Conservation (phyloP, 495 filamentous ascomycete genomes). For the Penicillium canariense region DNA sequence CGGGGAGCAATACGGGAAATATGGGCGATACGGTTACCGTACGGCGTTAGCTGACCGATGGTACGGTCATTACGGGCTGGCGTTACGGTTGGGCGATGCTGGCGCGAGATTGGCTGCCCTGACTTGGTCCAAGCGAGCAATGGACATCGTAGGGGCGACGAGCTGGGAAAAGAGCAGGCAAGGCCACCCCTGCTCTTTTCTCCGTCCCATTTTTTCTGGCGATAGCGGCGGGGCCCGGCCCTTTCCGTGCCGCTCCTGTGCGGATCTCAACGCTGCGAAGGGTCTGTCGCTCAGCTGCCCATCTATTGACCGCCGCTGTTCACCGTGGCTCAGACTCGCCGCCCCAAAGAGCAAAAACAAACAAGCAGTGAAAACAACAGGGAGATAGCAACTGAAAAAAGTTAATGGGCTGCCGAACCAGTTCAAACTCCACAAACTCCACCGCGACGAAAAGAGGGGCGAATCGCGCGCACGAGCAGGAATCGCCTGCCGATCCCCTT, state of each 20-base stretch:
- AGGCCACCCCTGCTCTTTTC: slow-evolving; percentile 16
- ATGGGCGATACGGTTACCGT: slow-evolving; percentile 29
- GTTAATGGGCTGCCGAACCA: slow-evolving; percentile 16
- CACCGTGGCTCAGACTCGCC: not conserved
- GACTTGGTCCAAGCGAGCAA: slow-evolving; percentile 25
- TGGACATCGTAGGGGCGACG: not conserved
- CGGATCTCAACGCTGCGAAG: slow-evolving; percentile 2
- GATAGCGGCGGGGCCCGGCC: slow-evolving; percentile 40
- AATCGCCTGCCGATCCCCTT: slow-evolving; percentile 32
- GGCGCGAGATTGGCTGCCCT: slow-evolving; percentile 23
- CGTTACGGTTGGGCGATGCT: slow-evolving; percentile 17
- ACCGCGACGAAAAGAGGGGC: slow-evolving; percentile 4
- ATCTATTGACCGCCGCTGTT: not conserved
- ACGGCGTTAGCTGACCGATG: slow-evolving; percentile 23
- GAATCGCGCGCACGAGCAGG: slow-evolving; percentile 20
- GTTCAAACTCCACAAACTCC: slow-evolving; percentile 10
- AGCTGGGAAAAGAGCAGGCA: slow-evolving; percentile 13
- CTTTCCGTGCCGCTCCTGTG: slow-evolving; percentile 42
- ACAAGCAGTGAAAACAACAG: not conserved
- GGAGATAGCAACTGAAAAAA: slow-evolving; percentile 1
- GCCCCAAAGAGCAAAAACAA: not conserved
- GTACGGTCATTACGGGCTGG: slow-evolving; percentile 40
- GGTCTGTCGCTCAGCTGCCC: not conserved
- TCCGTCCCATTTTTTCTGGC: slow-evolving; percentile 2
- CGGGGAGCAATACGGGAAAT: not conserved